These are phyloP conservation scores for Penicillium simplicissimum DNA, from an alignment of 495 filamentous ascomycete species.

Conservation along the genomic window DNA sequence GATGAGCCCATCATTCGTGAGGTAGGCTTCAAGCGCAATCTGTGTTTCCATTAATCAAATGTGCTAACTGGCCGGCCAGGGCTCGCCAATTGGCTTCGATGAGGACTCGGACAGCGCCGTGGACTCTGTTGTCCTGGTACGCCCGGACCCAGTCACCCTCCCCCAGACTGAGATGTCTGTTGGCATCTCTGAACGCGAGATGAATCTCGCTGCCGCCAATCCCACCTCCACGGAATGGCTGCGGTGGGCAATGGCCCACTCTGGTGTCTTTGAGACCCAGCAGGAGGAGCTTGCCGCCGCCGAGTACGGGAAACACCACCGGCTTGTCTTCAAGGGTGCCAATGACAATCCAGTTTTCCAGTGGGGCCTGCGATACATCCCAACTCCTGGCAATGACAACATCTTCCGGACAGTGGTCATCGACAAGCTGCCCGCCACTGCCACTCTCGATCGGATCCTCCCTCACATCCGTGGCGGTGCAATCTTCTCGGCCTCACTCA, in stretches of 20 bases:
- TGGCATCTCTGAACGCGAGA: background rate
- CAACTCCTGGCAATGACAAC: slow-evolving; percentile 18
- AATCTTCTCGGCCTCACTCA: slow-evolving; percentile 31
- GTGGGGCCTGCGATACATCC: slow-evolving; percentile 39
- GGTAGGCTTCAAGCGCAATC: background rate
- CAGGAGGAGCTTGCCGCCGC: background rate
- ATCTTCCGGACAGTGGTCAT: slow-evolving; percentile 36
- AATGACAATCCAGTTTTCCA: slow-evolving; percentile 31
- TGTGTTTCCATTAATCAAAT: too few species aligned
- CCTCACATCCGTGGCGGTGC: slow-evolving; percentile 26
- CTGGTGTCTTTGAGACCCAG: slow-evolving; percentile 26
- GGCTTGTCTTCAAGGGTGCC: slow-evolving; percentile 17
- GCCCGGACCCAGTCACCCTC: background rate
- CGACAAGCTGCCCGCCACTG: slow-evolving; percentile 26
- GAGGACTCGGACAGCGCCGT: background rate
- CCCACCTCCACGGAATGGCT: slow-evolving; percentile 17
- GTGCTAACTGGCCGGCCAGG: background rate
- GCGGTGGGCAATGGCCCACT: slow-evolving; percentile 28
- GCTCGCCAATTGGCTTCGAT: slow-evolving; percentile 5
- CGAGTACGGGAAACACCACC: background rate
- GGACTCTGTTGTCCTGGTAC: background rate
- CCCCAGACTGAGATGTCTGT: background rate
- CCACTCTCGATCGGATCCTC: slow-evolving; percentile 28
- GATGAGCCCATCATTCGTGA: slow-evolving; percentile 8
- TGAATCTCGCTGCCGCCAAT: background rate